These are phyloP conservation scores for Teunomyces lycoperdinae DNA, from an alignment of 805 yeast genomes.

Conservation along the genomic window DNA sequence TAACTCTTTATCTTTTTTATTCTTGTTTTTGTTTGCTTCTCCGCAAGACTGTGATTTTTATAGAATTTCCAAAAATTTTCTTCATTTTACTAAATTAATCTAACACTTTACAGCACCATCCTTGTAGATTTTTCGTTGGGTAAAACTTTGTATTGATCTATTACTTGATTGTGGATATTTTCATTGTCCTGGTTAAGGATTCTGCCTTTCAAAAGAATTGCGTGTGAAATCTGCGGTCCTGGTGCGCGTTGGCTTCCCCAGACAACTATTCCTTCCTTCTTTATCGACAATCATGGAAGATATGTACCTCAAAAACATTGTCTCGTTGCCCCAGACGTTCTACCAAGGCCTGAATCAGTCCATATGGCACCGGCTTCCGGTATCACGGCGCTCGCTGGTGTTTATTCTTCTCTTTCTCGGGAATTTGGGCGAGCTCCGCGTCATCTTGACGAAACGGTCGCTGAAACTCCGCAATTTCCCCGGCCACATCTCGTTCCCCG, in stretches of 20 bases:
- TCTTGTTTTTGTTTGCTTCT: no score
- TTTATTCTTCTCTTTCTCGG: slow-evolving; percentile 73
- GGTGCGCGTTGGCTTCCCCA: background rate
- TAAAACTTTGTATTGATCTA: no score
- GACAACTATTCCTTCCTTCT: no score
- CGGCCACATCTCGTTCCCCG: slow-evolving; percentile 91
- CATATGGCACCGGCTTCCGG: slow-evolving; percentile 66
- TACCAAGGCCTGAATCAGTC: slow-evolving; percentile 30
- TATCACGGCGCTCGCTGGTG: slow-evolving; percentile 73
- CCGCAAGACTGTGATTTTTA: no score
- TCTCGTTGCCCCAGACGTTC: slow-evolving; percentile 28
- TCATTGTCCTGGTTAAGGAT: no score
- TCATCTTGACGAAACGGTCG: slow-evolving; percentile 76
- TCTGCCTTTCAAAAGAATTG: no score
- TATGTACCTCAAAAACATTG: slow-evolving; percentile 28
- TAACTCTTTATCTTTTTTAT: no score
- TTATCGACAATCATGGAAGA: slow-evolving; percentile 10
- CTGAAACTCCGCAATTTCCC: slow-evolving; percentile 68
- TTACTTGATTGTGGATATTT: no score
- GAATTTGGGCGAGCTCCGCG: slow-evolving; percentile 68
- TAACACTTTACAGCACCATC: no score
- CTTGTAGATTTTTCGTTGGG: no score
- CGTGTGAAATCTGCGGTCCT: background rate
- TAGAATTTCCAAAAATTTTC: no score
- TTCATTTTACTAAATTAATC: no score